Conservation (phyloP, 176 grass and related monocot species). For the Coix lacrymajobi region DNA sequence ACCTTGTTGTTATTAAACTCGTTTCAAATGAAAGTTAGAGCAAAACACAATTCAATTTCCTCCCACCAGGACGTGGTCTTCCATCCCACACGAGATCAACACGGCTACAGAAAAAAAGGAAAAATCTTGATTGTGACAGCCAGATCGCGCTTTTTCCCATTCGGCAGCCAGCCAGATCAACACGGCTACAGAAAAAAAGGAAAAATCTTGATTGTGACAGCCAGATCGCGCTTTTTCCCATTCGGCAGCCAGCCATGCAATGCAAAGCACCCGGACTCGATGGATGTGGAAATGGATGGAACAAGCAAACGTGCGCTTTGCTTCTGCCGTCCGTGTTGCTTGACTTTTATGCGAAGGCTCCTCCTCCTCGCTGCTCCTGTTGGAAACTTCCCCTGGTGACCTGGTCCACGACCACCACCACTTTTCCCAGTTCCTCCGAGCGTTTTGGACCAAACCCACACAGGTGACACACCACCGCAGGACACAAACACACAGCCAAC, state of each 20-base stretch:
- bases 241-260: not conserved
- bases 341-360: constrained; percentile 19
- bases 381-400: not conserved
- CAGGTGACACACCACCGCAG: too few relatives aligned
- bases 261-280: not conserved
- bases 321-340: constrained; percentile 29
- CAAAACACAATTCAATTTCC: not conserved
- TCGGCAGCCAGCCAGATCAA: not conserved
- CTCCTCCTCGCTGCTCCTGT: not conserved
- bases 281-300: not conserved
- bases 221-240: not conserved
- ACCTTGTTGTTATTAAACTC: too few relatives aligned
- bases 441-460: not conserved
- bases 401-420: not conserved
- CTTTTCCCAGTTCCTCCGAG: not conserved
- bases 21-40: not conserved
- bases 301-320: constrained; percentile 7
- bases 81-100: not conserved
- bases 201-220: not conserved
- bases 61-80: not conserved
- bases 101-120: too few relatives aligned
- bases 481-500: too few relatives aligned
- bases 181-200: too few relatives aligned
- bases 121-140: not conserved
- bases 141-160: not conserved